Conservation (phyloP, 495 filamentous ascomycete genomes). For the Aspergillus sclerotioniger region DNA sequence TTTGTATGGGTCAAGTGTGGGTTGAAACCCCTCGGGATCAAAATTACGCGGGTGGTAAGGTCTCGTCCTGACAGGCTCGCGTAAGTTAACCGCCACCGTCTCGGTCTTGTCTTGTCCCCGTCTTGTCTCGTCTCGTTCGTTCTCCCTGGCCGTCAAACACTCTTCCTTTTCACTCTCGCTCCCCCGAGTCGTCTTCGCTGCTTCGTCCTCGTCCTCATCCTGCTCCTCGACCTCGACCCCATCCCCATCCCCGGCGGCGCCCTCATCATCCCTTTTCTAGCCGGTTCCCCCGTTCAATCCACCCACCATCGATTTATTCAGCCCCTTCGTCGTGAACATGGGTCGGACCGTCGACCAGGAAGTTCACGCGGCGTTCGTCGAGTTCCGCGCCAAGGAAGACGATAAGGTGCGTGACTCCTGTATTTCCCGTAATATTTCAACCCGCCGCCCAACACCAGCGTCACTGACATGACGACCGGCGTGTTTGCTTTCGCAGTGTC, state of each 20-base stretch:
- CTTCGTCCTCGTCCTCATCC: conserved; percentile 19
- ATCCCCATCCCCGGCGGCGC: conserved; percentile 9
- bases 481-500: conserved; percentile 42
- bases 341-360: conserved; percentile 58
- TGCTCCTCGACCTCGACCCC: conserved; percentile 6
- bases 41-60: conserved; percentile 23
- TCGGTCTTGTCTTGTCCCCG: conserved; percentile 25
- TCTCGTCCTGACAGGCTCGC: conserved; percentile 25
- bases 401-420: conserved; percentile 54
- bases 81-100: conserved; percentile 30
- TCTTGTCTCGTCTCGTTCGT: conserved; percentile 21
- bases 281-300: conserved; percentile 7
- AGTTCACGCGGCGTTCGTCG: conserved; percentile 57
- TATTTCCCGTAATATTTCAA: conserved; percentile 51
- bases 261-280: conserved; percentile 16
- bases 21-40: conserved; percentile 9
- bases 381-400: conserved; percentile 61
- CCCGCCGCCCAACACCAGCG: conserved; percentile 23
- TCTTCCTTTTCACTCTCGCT: conserved; percentile 21
- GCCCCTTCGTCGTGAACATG: conserved; percentile 40
- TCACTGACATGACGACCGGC: conserved; percentile 35
- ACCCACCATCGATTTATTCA: conserved; percentile 28
- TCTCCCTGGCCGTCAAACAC: conserved; percentile 7
- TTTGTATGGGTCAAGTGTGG: too few relatives aligned
- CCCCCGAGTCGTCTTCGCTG: conserved; percentile 16